Evolutionary conservation across 768 basidiomycete genomes (phyloP).

Genomic region (Suillus subalutaceus): DNA sequence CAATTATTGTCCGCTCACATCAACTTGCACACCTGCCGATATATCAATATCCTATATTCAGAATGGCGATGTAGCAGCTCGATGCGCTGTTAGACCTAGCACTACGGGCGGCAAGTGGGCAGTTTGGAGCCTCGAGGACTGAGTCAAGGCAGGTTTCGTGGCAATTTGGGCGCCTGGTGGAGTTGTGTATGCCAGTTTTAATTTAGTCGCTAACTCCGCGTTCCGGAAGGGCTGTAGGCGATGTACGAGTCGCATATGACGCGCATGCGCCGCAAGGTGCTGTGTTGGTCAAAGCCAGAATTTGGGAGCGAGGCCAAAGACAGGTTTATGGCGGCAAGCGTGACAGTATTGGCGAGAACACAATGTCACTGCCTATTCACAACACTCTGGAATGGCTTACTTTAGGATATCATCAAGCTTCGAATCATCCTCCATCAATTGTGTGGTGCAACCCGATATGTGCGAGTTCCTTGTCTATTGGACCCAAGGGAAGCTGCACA

Average conservation of each 20-base stretch:
- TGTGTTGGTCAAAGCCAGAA: slow-evolving; percentile 37
- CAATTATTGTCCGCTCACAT: neutral
- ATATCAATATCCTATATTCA: neutral
- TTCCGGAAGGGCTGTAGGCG: slow-evolving; percentile 46
- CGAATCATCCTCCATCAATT: neutral
- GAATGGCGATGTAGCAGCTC: too few species aligned
- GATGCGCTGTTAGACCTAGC: too few species aligned
- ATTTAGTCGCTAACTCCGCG: neutral
- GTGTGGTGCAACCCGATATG: neutral
- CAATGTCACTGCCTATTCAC: neutral
- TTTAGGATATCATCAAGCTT: neutral
- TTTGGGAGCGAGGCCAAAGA: slow-evolving; percentile 37
- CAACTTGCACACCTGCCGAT: neutral
- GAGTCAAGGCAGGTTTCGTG: slow-evolving; percentile 69
- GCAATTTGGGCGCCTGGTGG: slow-evolving; percentile 88
- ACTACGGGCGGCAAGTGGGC: slow-evolving; percentile 45
- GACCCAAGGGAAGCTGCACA: neutral
- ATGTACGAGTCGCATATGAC: slow-evolving; percentile 61
- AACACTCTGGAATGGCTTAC: neutral
- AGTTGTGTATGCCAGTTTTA: slow-evolving; percentile 21
- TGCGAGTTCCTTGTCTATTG: neutral
- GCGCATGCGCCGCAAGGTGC: slow-evolving; percentile 54
- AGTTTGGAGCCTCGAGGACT: slow-evolving; percentile 60
- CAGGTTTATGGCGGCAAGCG: slow-evolving; percentile 23
- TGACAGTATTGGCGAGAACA: slow-evolving; percentile 6